Evolutionary conservation across 495 filamentous ascomycete species (phyloP).

Genomic region (Neurospora intermedia): DNA sequence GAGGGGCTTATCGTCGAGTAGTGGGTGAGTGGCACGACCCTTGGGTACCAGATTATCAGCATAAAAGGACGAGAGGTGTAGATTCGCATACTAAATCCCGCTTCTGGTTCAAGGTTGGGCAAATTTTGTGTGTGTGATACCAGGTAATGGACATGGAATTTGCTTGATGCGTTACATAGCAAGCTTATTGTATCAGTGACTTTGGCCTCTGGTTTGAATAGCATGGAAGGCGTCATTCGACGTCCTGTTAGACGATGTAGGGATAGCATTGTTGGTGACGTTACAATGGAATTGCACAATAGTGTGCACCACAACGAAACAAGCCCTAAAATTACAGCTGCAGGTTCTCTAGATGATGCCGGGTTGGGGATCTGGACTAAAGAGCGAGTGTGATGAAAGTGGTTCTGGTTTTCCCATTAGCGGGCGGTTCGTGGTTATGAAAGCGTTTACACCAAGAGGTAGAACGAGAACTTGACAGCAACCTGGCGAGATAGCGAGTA

Average conservation of each 20-base stretch:
- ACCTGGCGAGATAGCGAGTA: not conserved
- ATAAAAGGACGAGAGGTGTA: not conserved
- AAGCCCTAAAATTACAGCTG: not conserved
- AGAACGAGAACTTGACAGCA: not conserved
- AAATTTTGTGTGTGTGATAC: not conserved
- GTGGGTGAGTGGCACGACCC: not conserved
- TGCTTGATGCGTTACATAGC: not conserved
- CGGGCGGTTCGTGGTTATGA: not conserved
- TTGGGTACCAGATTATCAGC: not conserved
- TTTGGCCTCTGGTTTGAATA: not conserved
- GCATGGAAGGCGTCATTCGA: not conserved
- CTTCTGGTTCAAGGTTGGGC: not conserved
- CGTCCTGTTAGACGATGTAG: not conserved
- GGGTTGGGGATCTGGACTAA: not conserved
- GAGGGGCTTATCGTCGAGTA: constrained; percentile 54
- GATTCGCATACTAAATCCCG: not conserved
- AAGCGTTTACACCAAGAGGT: not conserved
- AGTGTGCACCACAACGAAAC: not conserved
- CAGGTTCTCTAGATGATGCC: not conserved
- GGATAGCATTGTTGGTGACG: not conserved
- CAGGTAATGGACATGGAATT: not conserved
- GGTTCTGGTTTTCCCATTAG: not conserved
- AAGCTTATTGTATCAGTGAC: not conserved
- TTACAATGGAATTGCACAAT: not conserved
- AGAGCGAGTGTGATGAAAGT: not conserved